Evolutionary conservation across 1,139 yeast genomes (phyloP).

Genomic region (Lodderomyces elongisporus): DNA sequence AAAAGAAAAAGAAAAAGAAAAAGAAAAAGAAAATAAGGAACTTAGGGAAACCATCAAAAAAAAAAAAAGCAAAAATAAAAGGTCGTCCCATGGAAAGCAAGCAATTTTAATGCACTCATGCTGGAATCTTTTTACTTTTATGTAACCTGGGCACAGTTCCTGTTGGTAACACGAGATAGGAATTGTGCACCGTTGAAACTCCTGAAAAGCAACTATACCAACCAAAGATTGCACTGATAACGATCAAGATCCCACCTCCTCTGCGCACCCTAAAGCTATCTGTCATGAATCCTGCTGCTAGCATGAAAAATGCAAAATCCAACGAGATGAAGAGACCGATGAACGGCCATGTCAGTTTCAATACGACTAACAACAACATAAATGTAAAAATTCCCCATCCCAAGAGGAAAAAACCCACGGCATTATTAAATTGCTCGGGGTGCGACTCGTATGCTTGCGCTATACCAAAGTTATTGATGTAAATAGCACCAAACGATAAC

Average conservation of each 20-base stretch:
- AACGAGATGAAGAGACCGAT: constrained; percentile 32
- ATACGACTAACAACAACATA: constrained; percentile 33
- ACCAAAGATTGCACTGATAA: constrained; percentile 37
- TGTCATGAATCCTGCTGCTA: constrained; percentile 39
- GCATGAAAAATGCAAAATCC: constrained; percentile 35
- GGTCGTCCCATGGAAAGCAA: too few species aligned
- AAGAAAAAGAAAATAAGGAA: too few species aligned
- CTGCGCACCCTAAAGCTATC: constrained; percentile 25
- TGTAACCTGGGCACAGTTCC: constrained; percentile 5
- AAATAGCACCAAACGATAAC: constrained; percentile 36
- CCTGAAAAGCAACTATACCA: constrained; percentile 40
- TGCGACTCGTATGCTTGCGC: constrained; percentile 46
- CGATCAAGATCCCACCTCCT: constrained; percentile 43
- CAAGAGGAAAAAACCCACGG: constrained; percentile 38
- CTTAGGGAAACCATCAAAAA: too few species aligned
- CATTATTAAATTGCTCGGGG: constrained; percentile 22
- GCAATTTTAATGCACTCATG: too few species aligned
- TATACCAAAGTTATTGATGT: constrained; percentile 45
- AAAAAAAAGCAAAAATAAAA: too few species aligned
- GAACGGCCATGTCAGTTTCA: constrained; percentile 42
- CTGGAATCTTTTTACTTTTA: too few species aligned
- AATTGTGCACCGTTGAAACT: constrained; percentile 25
- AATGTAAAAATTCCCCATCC: constrained; percentile 46
- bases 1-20: too few species aligned
- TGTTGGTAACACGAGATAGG: constrained; percentile 20